These are phyloP conservation scores for Camellia granthamiana DNA, from an alignment of 148 eudicot species.

Conservation along the genomic window DNA sequence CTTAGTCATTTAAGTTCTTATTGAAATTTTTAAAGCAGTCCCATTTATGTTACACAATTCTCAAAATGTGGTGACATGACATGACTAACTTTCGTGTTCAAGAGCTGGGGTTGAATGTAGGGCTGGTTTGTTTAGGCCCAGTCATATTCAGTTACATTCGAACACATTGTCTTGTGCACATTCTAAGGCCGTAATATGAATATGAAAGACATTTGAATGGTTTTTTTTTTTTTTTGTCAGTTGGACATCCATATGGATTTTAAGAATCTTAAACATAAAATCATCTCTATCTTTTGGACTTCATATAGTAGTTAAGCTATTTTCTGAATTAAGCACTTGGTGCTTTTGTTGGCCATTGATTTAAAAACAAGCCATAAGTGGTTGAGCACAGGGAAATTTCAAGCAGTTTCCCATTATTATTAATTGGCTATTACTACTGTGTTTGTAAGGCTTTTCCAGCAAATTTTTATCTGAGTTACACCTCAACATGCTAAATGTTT, in stretches of 20 bases:
- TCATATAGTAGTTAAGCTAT: neutral
- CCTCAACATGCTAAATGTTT: conserved; percentile 17
- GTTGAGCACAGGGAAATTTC: neutral
- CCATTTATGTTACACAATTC: neutral
- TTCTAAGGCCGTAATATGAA: neutral
- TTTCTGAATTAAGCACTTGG: neutral
- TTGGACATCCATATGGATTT: neutral
- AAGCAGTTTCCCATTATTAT: neutral
- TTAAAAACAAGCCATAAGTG: neutral
- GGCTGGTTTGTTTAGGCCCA: neutral
- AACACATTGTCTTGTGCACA: neutral
- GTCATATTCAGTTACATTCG: neutral
- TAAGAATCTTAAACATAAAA: neutral
- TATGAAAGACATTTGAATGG: neutral
- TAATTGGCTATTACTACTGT: neutral
- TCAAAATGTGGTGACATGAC: neutral
- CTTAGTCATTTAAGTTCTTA: neutral
- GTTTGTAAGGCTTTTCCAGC: neutral
- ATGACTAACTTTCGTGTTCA: neutral
- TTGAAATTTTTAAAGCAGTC: neutral
- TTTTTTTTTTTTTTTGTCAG: neutral
- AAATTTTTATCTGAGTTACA: neutral
- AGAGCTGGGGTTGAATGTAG: neutral
- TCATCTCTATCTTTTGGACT: neutral
- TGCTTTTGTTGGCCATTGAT: neutral